Evolutionary conservation across 192 early-diverging fungal genomes (phyloP).

Genomic region (Geranomyces variabilis): DNA sequence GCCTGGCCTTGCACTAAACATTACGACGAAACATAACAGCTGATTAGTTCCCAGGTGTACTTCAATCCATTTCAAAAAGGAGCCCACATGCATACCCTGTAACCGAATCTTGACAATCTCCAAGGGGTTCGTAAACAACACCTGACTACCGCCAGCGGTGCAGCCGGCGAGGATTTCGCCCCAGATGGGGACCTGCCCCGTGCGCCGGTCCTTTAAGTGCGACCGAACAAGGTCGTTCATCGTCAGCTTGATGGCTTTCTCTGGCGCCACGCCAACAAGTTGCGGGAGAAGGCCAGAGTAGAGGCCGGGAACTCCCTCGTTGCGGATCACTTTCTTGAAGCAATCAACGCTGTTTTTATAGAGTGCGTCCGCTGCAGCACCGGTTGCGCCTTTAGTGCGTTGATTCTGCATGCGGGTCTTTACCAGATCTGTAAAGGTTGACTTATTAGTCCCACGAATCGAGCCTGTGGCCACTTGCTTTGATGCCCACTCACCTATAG

Average conservation of each 20-base stretch:
- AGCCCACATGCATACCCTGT: constrained; percentile 55
- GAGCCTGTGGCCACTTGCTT: neutral
- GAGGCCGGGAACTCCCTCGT: constrained; percentile 87
- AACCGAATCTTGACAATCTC: constrained; percentile 99
- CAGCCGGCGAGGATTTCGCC: constrained; percentile 87
- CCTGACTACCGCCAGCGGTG: constrained; percentile 72
- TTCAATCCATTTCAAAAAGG: neutral
- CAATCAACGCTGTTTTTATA: constrained; percentile 97
- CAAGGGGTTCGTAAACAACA: constrained; percentile 92
- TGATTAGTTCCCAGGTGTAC: too few species aligned
- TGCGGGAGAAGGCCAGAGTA: constrained; percentile 94
- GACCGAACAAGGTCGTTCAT: constrained; percentile 91
- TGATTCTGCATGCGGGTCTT: constrained; percentile 99
- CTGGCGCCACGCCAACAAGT: constrained; percentile 91
- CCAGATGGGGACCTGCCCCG: constrained; percentile 74
- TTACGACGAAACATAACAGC: too few species aligned
- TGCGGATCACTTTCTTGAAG: constrained; percentile 90
- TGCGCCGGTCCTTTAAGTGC: constrained; percentile 65
- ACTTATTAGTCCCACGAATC: neutral
- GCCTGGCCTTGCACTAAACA: constrained; percentile 57
- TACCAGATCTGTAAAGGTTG: constrained; percentile 72
- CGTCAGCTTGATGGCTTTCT: constrained; percentile 98
- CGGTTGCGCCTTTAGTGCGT: constrained; percentile 51
- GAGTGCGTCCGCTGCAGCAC: constrained; percentile 82
- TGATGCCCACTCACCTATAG: constrained; percentile 61